phyloP scores from a whole-genome alignment of 1,139 yeast species.

The Yamadazyma blattariae region DNA sequence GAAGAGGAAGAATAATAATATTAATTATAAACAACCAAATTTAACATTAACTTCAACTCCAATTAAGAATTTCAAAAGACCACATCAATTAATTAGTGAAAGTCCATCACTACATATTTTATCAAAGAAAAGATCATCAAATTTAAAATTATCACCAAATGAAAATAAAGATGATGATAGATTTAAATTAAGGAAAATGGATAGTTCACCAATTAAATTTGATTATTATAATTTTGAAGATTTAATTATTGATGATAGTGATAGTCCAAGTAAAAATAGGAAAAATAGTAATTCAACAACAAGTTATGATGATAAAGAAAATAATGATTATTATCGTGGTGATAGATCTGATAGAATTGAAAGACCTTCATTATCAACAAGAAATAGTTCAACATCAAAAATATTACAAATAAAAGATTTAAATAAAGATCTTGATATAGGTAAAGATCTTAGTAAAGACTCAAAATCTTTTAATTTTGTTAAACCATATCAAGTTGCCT shows the following conservation, averaged over 20 bases:
- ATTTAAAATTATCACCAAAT: not conserved
- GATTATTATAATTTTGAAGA: constrained; percentile 33
- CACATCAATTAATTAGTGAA: constrained; percentile 46
- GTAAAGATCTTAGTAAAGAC: not conserved
- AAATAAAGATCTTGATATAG: not conserved
- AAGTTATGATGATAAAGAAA: not conserved
- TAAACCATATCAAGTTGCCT: constrained; percentile 83
- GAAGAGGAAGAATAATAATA: not conserved
- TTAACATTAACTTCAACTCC: constrained; percentile 10
- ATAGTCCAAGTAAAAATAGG: constrained; percentile 31
- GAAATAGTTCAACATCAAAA: not conserved
- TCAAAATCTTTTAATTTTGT: constrained; percentile 58
- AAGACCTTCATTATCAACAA: not conserved
- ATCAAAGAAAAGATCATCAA: constrained; percentile 9
- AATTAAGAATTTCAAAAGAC: constrained; percentile 43
- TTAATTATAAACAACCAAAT: not conserved
- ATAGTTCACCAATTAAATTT: constrained; percentile 16
- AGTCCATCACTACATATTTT: constrained; percentile 37
- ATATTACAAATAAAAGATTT: not conserved
- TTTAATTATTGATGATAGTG: constrained; percentile 20
- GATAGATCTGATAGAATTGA: too few relatives aligned
- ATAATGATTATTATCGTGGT: too few relatives aligned
- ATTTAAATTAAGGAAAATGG: constrained; percentile 17
- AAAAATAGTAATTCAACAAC: constrained; percentile 13
- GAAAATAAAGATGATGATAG: constrained; percentile 1